These are phyloP conservation scores for Cladosporium sp. DNA, from an alignment of 2,329 filamentous ascomycete species.

Conservation along the genomic window DNA sequence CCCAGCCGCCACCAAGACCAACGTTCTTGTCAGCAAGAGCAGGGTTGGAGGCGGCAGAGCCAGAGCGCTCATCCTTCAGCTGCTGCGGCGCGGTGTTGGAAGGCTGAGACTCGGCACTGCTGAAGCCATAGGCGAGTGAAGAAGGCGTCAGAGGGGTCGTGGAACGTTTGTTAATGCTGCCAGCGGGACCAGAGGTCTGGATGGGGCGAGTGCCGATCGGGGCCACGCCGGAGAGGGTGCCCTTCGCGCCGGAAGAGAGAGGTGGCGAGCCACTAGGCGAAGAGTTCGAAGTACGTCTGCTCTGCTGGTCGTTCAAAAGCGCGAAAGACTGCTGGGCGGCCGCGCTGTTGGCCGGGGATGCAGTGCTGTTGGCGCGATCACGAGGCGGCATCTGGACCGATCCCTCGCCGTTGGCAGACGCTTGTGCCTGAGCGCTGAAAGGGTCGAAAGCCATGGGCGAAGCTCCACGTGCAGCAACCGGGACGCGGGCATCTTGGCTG, in stretches of 20 bases:
- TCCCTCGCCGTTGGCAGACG: conserved; percentile 53
- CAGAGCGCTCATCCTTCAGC: conserved; percentile 53
- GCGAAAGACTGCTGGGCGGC: conserved; percentile 43
- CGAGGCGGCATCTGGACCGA: conserved; percentile 54
- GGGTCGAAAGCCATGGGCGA: conserved; percentile 81
- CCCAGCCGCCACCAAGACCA: conserved; percentile 65
- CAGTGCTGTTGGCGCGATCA: conserved; percentile 65
- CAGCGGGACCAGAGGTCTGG: conserved; percentile 58
- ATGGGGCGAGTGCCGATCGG: conserved; percentile 90
- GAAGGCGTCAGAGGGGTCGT: conserved; percentile 83
- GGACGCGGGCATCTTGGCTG: conserved; percentile 60
- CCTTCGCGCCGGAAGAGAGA: conserved; percentile 59
- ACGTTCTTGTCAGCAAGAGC: conserved; percentile 46
- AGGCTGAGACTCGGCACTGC: conserved; percentile 54
- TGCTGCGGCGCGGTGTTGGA: conserved; percentile 53
- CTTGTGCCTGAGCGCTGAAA: conserved; percentile 56
- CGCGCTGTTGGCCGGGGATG: conserved; percentile 74
- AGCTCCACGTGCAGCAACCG: conserved; percentile 66
- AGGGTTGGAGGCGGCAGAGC: conserved; percentile 61
- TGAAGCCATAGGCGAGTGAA: conserved; percentile 74
- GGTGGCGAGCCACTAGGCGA: conserved; percentile 83
- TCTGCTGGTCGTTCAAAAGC: conserved; percentile 59
- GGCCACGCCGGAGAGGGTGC: conserved; percentile 67
- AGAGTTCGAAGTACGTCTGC: conserved; percentile 78
- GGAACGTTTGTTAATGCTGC: conserved; percentile 72